These are phyloP conservation scores for Paragyromitra xinjiangensis DNA, from an alignment of 495 filamentous ascomycete genomes.

Conservation along the genomic window DNA sequence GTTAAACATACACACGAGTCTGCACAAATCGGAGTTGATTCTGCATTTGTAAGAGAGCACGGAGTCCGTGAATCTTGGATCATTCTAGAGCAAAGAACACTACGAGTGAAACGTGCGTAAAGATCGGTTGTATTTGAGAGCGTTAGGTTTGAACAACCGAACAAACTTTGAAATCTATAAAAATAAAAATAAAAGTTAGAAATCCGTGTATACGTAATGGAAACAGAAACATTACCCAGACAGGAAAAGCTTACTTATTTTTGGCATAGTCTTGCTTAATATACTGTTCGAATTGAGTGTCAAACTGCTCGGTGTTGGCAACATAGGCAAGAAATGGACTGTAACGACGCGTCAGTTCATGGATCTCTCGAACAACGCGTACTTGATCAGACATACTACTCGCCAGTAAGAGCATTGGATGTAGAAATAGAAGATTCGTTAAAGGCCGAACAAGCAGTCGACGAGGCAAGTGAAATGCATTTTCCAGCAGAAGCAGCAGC, in stretches of 20 bases:
- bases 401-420: constrained; percentile 67
- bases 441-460: constrained; percentile 85
- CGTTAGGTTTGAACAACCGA: constrained; percentile 83
- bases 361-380: constrained; percentile 1
- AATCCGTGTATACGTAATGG: constrained; percentile 5
- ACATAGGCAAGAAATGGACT: constrained; percentile 91
- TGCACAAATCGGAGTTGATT: constrained; percentile 84
- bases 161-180: constrained; percentile 74
- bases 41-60: constrained; percentile 70
- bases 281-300: constrained; percentile 75
- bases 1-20: constrained; percentile 80
- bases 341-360: constrained; percentile 37
- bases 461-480: constrained; percentile 83
- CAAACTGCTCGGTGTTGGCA: constrained; percentile 78
- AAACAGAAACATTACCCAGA: constrained; percentile 5
- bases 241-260: constrained; percentile 69
- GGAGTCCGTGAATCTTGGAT: constrained; percentile 85
- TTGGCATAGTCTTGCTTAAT: constrained; percentile 77
- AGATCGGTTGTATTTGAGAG: constrained; percentile 80
- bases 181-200: constrained; percentile 54
- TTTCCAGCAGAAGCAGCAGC: constrained; percentile 34
- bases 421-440: constrained; percentile 82
- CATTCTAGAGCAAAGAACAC: constrained; percentile 92
- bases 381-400: constrained; percentile 75
- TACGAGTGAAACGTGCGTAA: constrained; percentile 94